phyloP scores from a whole-genome alignment of 1,284 basidiomycete species.

The Psilocybe mexicana region DNA sequence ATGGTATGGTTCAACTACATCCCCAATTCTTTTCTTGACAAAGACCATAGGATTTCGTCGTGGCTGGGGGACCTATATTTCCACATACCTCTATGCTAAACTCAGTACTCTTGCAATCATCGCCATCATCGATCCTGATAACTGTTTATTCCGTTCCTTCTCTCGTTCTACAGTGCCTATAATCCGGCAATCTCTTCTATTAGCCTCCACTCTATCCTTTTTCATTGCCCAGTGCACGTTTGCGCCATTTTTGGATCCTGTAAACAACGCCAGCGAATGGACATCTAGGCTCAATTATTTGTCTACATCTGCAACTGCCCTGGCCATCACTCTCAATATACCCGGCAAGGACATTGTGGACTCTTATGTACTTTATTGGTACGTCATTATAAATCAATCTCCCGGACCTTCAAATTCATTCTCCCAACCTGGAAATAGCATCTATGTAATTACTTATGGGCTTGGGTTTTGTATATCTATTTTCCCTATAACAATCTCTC shows the following conservation, averaged over 20 bases:
- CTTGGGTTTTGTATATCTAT: slow-evolving; percentile 56
- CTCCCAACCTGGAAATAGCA: slow-evolving; percentile 36
- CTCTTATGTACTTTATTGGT: slow-evolving; percentile 66
- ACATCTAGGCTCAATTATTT: slow-evolving; percentile 72
- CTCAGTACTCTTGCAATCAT: slow-evolving; percentile 68
- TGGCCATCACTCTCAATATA: slow-evolving; percentile 57
- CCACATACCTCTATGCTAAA: slow-evolving; percentile 68
- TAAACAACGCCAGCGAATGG: slow-evolving; percentile 80
- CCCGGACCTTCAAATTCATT: background rate
- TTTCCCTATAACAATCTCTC: background rate
- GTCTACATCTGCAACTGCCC: slow-evolving; percentile 60
- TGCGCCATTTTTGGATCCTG: slow-evolving; percentile 70
- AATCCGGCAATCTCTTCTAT: slow-evolving; percentile 65
- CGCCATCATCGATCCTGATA: slow-evolving; percentile 65
- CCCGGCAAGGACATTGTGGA: slow-evolving; percentile 55
- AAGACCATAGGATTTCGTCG: slow-evolving; percentile 60
- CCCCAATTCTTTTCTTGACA: background rate
- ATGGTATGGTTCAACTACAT: slow-evolving; percentile 42
- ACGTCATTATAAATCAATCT: slow-evolving; percentile 27
- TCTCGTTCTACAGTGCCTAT: slow-evolving; percentile 53
- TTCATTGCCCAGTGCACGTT: slow-evolving; percentile 63
- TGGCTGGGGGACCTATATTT: slow-evolving; percentile 66
- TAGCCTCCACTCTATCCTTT: slow-evolving; percentile 59
- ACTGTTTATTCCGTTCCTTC: slow-evolving; percentile 69
- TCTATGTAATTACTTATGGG: slow-evolving; percentile 69